These are phyloP conservation scores for Nidularia pulvinata DNA, from an alignment of 768 basidiomycete species.

Conservation along the genomic window DNA sequence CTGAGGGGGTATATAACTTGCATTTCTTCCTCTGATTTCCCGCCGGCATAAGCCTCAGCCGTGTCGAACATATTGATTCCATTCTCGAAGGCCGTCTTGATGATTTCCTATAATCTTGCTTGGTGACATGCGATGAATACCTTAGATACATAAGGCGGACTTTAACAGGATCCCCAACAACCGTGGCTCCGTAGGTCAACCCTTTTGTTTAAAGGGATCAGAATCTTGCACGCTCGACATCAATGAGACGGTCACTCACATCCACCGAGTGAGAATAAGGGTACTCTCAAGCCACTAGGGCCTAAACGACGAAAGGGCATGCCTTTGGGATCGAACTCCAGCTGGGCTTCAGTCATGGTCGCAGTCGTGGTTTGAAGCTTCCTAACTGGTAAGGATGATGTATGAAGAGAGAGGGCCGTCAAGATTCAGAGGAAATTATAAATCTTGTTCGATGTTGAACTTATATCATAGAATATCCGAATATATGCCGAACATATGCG, in stretches of 20 bases:
- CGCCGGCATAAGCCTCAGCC: conserved; percentile 63
- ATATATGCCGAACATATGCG: no score
- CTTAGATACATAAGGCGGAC: conserved; percentile 18
- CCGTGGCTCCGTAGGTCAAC: conserved; percentile 64
- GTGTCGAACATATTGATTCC: conserved; percentile 81
- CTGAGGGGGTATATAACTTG: conserved; percentile 17
- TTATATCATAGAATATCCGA: no score
- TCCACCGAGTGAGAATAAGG: conserved; percentile 59
- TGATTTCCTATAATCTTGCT: conserved; percentile 53
- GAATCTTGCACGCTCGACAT: not conserved
- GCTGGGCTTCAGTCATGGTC: conserved; percentile 1
- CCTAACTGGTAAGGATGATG: no score
- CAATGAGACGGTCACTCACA: conserved; percentile 22
- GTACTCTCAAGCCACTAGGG: conserved; percentile 51
- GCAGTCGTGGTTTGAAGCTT: not conserved
- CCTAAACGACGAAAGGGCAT: conserved; percentile 52
- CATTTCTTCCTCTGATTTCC: conserved; percentile 79
- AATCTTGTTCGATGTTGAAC: no score
- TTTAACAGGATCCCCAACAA: conserved; percentile 74
- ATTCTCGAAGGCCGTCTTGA: conserved; percentile 74
- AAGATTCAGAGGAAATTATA: no score
- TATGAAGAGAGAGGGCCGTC: no score
- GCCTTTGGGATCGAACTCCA: conserved; percentile 26
- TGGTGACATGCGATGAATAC: not conserved
- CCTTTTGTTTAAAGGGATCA: conserved; percentile 13